These are phyloP conservation scores for Rhodotorula graminis DNA, from an alignment of 768 basidiomycete species.

Conservation along the genomic window DNA sequence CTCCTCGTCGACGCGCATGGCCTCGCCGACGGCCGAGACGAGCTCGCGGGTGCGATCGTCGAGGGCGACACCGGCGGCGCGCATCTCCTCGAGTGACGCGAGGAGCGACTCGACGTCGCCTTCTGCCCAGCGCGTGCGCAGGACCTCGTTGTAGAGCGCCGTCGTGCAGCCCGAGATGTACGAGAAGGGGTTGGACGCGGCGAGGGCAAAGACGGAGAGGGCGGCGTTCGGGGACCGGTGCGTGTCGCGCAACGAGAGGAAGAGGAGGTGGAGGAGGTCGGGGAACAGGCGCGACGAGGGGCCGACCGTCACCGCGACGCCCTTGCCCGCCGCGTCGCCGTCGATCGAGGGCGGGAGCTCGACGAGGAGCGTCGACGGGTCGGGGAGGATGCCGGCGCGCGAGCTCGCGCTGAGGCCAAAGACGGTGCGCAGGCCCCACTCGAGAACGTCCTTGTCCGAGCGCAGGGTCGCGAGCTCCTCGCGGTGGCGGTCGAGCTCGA, in stretches of 20 bases:
- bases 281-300: conserved; percentile 45
- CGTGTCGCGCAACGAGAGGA: conserved; percentile 70
- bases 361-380: background rate
- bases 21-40: conserved; percentile 19
- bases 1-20: conserved; percentile 17
- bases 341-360: background rate
- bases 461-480: conserved; percentile 67
- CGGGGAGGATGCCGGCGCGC: conserved; percentile 5
- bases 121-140: conserved; percentile 68
- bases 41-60: conserved; percentile 11
- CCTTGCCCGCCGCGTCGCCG: background rate
- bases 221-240: conserved; percentile 75
- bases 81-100: conserved; percentile 63
- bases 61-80: conserved; percentile 4
- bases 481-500: conserved; percentile 59
- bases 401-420: conserved; percentile 54
- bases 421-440: conserved; percentile 66
- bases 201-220: conserved; percentile 74
- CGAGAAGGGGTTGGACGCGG: conserved; percentile 64
- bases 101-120: conserved; percentile 27
- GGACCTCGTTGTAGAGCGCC: conserved; percentile 77
- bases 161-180: conserved; percentile 89
- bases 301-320: background rate
- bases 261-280: conserved; percentile 64
- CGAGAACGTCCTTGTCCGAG: conserved; percentile 64